These are phyloP conservation scores for Cyclaneusma minus DNA, from an alignment of 2,329 filamentous ascomycete species.

Conservation along the genomic window DNA sequence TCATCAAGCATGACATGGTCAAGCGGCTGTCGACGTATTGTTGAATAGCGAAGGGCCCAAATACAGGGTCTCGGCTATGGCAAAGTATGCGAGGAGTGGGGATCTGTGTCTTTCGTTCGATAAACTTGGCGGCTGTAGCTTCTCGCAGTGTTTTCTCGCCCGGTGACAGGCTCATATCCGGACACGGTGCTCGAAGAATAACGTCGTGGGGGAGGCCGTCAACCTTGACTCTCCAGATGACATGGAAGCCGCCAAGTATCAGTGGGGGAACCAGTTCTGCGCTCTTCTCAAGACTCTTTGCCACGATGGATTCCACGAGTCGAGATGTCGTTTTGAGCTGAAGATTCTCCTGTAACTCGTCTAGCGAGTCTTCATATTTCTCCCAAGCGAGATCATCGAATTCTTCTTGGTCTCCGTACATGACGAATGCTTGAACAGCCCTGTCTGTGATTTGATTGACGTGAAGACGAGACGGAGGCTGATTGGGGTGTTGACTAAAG, in stretches of 20 bases:
- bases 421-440: no score
- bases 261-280: no score
- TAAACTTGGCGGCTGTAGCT: conserved; percentile 5
- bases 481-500: no score
- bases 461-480: no score
- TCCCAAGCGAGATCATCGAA: conserved; percentile 3
- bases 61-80: conserved; percentile 6
- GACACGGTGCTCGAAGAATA: background rate
- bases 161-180: background rate
- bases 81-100: conserved; percentile 6
- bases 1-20: background rate
- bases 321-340: no score
- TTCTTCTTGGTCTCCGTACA: conserved; percentile 5
- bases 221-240: no score
- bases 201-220: no score
- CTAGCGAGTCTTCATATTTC: background rate
- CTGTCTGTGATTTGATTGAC: no score
- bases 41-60: conserved; percentile 8
- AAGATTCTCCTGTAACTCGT: background rate
- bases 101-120: conserved; percentile 6
- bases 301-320: no score
- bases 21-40: conserved; percentile 4
- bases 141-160: conserved; percentile 6
- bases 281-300: no score
- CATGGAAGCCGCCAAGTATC: no score